Evolutionary conservation across 2,329 filamentous ascomycete species (phyloP).

Genomic region (Domatiomyces catenatus): DNA sequence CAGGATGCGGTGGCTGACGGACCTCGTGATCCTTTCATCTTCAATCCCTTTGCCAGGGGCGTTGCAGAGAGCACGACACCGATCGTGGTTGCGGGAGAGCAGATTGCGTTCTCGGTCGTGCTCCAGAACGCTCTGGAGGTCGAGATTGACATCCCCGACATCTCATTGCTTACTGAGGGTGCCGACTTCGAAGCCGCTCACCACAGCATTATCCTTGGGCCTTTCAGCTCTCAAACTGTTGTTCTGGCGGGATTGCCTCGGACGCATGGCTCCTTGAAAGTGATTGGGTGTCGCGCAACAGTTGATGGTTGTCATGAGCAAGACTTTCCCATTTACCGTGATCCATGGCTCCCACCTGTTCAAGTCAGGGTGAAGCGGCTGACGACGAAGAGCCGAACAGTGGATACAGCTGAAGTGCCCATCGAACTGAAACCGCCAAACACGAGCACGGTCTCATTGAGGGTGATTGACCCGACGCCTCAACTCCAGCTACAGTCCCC

Average conservation of each 20-base stretch:
- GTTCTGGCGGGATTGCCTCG: conserved; percentile 54
- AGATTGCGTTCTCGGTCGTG: conserved; percentile 62
- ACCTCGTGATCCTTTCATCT: conserved; percentile 68
- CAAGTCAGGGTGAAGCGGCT: conserved; percentile 5
- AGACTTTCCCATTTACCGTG: conserved; percentile 67
- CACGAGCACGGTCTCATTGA: conserved; percentile 39
- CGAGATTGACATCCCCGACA: conserved; percentile 72
- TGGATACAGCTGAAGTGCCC: background rate
- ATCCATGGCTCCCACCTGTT: conserved; percentile 42
- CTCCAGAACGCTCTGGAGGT: conserved; percentile 92
- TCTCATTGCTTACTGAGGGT: conserved; percentile 60
- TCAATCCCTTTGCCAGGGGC: conserved; percentile 57
- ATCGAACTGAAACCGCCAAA: conserved; percentile 1
- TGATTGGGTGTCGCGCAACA: conserved; percentile 66
- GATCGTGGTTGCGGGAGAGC: conserved; percentile 64
- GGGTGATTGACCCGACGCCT: conserved; percentile 67
- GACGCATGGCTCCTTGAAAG: conserved; percentile 50
- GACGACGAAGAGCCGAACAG: background rate
- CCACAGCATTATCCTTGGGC: conserved; percentile 55
- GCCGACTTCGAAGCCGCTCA: conserved; percentile 52
- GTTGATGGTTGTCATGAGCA: conserved; percentile 69
- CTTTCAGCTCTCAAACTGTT: conserved; percentile 68
- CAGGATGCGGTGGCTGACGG: conserved; percentile 23
- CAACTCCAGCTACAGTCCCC: conserved; percentile 59
- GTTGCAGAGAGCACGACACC: conserved; percentile 47